Conservation (phyloP, 306 rosid species). For the Acacia acuminata region DNA sequence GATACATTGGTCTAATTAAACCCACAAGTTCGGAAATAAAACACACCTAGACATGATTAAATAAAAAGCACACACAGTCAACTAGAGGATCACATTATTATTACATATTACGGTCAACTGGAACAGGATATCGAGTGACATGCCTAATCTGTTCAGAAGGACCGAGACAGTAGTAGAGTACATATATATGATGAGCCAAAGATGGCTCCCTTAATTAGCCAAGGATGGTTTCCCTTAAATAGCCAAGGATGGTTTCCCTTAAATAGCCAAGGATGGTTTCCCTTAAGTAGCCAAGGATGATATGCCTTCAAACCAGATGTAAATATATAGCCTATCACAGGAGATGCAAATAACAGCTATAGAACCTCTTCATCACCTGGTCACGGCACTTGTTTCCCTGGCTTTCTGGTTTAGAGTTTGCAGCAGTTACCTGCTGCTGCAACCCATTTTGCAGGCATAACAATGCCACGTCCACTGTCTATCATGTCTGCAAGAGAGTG, state of each 20-base stretch:
- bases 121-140: slow-evolving; percentile 30
- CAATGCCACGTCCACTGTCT: slow-evolving; percentile 43
- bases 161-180: slow-evolving; percentile 6
- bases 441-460: slow-evolving; percentile 59
- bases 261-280: neutral
- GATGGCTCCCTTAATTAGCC: slow-evolving; percentile 41
- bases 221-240: slow-evolving; percentile 36
- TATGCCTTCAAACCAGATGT: slow-evolving; percentile 48
- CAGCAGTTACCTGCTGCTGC: slow-evolving; percentile 61
- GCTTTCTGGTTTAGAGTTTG: slow-evolving; percentile 52
- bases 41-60: slow-evolving; percentile 16
- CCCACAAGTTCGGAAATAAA: slow-evolving; percentile 10
- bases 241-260: slow-evolving; percentile 1
- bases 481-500: slow-evolving; percentile 51
- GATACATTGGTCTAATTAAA: slow-evolving; percentile 28
- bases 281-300: slow-evolving; percentile 15
- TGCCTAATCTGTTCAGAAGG: slow-evolving; percentile 25
- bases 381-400: slow-evolving; percentile 24
- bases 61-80: slow-evolving; percentile 21
- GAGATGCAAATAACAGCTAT: neutral
- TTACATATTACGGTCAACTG: slow-evolving; percentile 33
- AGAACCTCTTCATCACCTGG: slow-evolving; percentile 44
- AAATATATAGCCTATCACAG: slow-evolving; percentile 23
- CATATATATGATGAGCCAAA: slow-evolving; percentile 57
- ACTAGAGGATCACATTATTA: slow-evolving; percentile 26